Evolutionary conservation across 2,329 filamentous ascomycete genomes (phyloP), one percentile per base, ranked within the genome.

Genomic region (Penicillium capsulatum): DNA sequence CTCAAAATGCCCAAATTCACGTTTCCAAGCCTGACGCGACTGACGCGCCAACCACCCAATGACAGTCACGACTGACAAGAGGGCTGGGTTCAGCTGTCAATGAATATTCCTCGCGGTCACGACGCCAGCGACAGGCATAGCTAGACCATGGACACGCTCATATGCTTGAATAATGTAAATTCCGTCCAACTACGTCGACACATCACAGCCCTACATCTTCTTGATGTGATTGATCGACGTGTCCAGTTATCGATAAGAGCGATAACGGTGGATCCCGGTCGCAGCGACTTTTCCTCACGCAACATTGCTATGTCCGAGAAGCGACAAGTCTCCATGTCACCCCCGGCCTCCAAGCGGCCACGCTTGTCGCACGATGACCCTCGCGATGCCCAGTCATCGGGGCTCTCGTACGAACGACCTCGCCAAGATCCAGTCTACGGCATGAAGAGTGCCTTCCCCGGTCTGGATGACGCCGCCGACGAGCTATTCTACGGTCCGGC

Each of bases 371-470:
- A 63, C 7, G 51, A 60, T 13, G 58, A 51, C n/a, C n/a, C n/a
- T n/a, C n/a, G n/a, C 2, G 48, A 56, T 19, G 64, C 57, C 16
- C 34, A 34, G 34, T 34, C 47, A 9, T 31, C 41, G 16, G 52
- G 22, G 22, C 7, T 50, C 4, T 34, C 53, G 10, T 46, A 60
- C 22, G 62, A 68, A 42, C 65, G 66, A 37, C 68, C 71, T 16
- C 66, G 66, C 29, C 62, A 81, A 42, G 76, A 87, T 59, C 75
- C 79, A 7, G 76, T 79, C 2, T 86, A 80, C 62, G 84, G 84
- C 28, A 84, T 87, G 64, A 78, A 80, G 62, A 79, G 80, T 54
- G 83, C 83, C 30, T 84, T 89, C 52, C 81, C 83, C 5, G 75
- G 75, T n/a, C 64, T 79, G 10, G 75, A 79, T 31, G 70, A 74